These are phyloP conservation scores for Piedraia hortae DNA, from an alignment of 2,329 filamentous ascomycete species.

Conservation along the genomic window DNA sequence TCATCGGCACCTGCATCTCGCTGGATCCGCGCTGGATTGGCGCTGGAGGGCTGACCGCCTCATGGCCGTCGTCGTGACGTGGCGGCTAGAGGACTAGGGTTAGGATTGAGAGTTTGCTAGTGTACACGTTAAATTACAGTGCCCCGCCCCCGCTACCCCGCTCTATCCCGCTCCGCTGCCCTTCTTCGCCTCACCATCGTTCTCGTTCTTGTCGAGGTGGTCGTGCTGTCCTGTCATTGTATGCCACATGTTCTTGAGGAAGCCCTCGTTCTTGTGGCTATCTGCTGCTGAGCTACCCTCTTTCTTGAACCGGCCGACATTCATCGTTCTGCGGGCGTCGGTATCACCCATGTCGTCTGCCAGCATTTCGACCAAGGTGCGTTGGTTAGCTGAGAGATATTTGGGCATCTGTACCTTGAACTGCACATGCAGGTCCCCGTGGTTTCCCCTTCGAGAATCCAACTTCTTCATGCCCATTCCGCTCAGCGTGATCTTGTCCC, in stretches of 20 bases:
- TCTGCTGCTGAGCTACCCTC: conserved; percentile 7
- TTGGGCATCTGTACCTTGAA: conserved; percentile 92
- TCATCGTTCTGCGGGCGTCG: conserved; percentile 78
- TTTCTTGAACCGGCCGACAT: conserved; percentile 22
- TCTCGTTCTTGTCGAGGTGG: conserved; percentile 4
- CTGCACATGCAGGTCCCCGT: conserved; percentile 72
- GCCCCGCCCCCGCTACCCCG: background rate
- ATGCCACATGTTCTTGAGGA: conserved; percentile 83
- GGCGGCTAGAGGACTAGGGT: too few relatives aligned
- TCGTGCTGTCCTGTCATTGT: conserved; percentile 50
- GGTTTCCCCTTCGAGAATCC: conserved; percentile 32
- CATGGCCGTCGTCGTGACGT: too few relatives aligned
- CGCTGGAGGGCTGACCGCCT: too few relatives aligned
- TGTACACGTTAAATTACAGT: background rate
- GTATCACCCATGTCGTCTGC: conserved; percentile 90
- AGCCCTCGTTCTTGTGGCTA: conserved; percentile 56
- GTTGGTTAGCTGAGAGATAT: conserved; percentile 70
- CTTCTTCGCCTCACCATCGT: conserved; percentile 13
- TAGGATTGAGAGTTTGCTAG: too few relatives aligned
- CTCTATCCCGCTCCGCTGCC: conserved; percentile 11
- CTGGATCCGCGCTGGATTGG: too few relatives aligned
- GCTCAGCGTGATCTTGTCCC: conserved; percentile 64
- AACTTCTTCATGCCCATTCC: conserved; percentile 91
- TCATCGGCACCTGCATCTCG: conserved; percentile 79
- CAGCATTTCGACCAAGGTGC: conserved; percentile 80